phyloP scores from a whole-genome alignment of 2,329 filamentous ascomycete species.

The Nannizzia gypsea region DNA sequence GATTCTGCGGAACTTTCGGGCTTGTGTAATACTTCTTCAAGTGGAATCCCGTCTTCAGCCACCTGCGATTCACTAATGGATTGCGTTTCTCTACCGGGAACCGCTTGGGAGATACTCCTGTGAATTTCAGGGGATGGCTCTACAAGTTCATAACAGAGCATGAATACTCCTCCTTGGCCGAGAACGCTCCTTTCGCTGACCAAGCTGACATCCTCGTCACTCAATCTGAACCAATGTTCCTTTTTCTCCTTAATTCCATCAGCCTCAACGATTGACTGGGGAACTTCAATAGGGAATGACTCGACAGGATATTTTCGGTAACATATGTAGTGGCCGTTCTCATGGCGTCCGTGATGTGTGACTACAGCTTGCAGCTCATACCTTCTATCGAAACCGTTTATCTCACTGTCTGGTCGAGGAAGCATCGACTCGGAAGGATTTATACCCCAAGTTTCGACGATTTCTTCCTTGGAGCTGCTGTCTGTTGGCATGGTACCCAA shows the following conservation, averaged over 20 bases:
- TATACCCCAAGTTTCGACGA: constrained; percentile 55
- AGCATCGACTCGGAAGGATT: constrained; percentile 65
- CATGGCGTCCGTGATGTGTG: constrained; percentile 80
- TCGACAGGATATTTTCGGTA: constrained; percentile 57
- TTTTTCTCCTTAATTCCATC: constrained; percentile 26
- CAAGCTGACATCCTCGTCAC: constrained; percentile 70
- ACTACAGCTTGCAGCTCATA: constrained; percentile 77
- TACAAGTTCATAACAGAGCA: constrained; percentile 87
- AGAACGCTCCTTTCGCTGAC: constrained; percentile 64
- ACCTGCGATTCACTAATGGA: background rate
- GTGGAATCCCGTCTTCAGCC: background rate
- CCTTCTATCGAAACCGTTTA: constrained; percentile 36
- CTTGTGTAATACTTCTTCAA: background rate
- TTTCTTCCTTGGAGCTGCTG: constrained; percentile 20
- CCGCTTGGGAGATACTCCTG: background rate
- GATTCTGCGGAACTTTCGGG: background rate
- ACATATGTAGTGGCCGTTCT: constrained; percentile 92
- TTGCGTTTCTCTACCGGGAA: background rate
- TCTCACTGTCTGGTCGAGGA: constrained; percentile 45
- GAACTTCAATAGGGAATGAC: constrained; percentile 24
- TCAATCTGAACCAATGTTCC: constrained; percentile 76
- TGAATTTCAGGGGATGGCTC: constrained; percentile 26
- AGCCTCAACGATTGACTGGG: constrained; percentile 23
- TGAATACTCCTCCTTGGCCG: constrained; percentile 73
- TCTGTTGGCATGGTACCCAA: constrained; percentile 45